Conservation (phyloP, 306 rosid genomes). For the Cyamopsis tetragonoloba region DNA sequence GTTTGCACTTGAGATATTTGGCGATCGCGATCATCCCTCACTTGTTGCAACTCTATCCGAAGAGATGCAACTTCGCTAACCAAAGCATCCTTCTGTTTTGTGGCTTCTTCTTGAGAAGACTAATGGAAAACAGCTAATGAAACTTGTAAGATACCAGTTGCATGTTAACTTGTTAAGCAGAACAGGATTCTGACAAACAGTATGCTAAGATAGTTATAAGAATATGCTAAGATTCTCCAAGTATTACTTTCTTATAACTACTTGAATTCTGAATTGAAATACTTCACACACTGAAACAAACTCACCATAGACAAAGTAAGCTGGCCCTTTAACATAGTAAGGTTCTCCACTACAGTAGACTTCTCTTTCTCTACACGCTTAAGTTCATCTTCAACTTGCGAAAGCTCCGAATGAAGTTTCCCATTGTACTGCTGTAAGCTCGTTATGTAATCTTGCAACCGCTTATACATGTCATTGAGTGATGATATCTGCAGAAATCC, state of each 20-base stretch:
- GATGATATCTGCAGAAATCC: constrained; percentile 67
- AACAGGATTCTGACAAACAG: background rate
- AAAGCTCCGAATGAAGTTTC: constrained; percentile 91
- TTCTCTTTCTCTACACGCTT: constrained; percentile 88
- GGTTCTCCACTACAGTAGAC: constrained; percentile 65
- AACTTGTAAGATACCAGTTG: constrained; percentile 9
- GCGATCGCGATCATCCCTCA: constrained; percentile 70
- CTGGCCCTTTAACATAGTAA: constrained; percentile 74
- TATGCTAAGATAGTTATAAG: background rate
- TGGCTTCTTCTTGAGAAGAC: constrained; percentile 93
- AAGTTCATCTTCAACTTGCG: constrained; percentile 80
- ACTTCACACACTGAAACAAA: constrained; percentile 22
- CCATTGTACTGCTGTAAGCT: constrained; percentile 93
- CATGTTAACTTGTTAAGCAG: background rate
- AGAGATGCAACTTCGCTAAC: constrained; percentile 62
- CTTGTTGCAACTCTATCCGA: constrained; percentile 72
- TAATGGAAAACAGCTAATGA: constrained; percentile 32
- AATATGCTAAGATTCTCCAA: constrained; percentile 4
- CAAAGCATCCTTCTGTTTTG: constrained; percentile 80
- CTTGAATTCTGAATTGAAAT: background rate
- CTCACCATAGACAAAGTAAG: constrained; percentile 82
- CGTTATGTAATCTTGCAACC: constrained; percentile 87
- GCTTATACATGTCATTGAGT: constrained; percentile 93
- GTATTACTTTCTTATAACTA: background rate
- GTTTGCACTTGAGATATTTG: constrained; percentile 57